Base-by-base conservation (phyloP, 2,329 filamentous ascomycete genomes). In the Neonectria ditissima region DNA sequence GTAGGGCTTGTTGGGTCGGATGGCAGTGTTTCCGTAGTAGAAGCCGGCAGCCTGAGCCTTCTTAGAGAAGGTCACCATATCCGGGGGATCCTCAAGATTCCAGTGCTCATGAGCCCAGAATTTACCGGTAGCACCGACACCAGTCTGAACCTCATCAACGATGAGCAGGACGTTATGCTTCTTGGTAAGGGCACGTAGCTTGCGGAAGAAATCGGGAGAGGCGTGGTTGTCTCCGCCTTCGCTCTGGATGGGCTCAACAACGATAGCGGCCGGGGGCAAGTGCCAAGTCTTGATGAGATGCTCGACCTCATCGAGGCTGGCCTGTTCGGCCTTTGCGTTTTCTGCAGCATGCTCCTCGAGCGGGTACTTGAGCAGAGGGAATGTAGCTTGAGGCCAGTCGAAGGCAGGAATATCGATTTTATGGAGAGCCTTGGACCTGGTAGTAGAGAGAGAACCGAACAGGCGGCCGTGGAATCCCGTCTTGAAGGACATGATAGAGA, bases 91-190 rank as follows among this genome's bases (percentile, higher is more conserved):
- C 53, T 85, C 76, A 45, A 97, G 86, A 78, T 92, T 86, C 94
- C 94, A 97, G 89, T 97, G 94, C 74, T 97, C 93, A 83, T 97
- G 94, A 9, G 94, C 94, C 94, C 94, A 97, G 89, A 97, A 97
- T 79, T 92, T 94, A 73, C 94, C 94, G 0, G 94, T 97, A 41
- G 94, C 93, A 73, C 94, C 94, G 26, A 97, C 91, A 77, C 94
- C 94, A 7, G 94, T 97, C 82, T 97, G 94, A 11, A 97, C 94
- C 82, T 97, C 94, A 78, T 97, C 94, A 68, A 97, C 94, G 76
- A 97, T 97, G 79, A 97, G 84, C 62, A 97, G 88, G 30, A 97
- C 87, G 71, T 89, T 86, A 82, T 93, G 88, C 79, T 89, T 90
- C 77, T 88, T 87, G 41, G 94, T 97, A 65, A 97, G 80, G 45